Percentiles rank a stretch among this genome's conserved stretches.
Conservation (phyloP, 495 filamentous ascomycete genomes). For the Penicillium angulare region DNA sequence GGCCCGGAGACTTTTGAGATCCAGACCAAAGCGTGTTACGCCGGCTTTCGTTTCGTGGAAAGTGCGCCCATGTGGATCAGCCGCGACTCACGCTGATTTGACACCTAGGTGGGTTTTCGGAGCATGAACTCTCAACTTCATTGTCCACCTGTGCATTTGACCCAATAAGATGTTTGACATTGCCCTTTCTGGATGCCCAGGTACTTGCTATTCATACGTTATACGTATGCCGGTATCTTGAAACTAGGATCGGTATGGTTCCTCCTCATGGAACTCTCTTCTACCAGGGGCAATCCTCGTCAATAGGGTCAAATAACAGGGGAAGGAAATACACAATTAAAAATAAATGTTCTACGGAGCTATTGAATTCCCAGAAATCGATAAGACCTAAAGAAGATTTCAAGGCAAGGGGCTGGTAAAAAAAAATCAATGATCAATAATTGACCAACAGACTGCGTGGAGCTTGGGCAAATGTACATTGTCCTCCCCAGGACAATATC, state of each 20-base stretch:
- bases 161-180: conserved; percentile 6
- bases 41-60: conserved; percentile 19
- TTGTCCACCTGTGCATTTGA: conserved; percentile 1
- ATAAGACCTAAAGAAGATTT: not conserved
- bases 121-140: conserved; percentile 9
- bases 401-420: not conserved
- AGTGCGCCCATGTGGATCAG: conserved; percentile 22
- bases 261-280: not conserved
- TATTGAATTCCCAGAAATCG: conserved; percentile 2
- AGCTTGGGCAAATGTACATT: not conserved
- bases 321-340: not conserved
- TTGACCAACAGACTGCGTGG: conserved; percentile 5
- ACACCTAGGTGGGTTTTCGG: conserved; percentile 12
- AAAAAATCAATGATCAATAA: not conserved
- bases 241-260: not conserved
- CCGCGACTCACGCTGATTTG: conserved; percentile 21
- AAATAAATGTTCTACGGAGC: not conserved
- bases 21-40: conserved; percentile 14
- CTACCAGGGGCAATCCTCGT: not conserved
- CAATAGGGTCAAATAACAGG: not conserved
- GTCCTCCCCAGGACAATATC: conserved; percentile 14
- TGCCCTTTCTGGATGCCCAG: not conserved
- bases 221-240: not conserved
- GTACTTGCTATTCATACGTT: too few relatives aligned
- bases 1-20: not conserved